Evolutionary conservation across 2,329 filamentous ascomycete genomes (phyloP).

Genomic region (Claviceps paspali): DNA sequence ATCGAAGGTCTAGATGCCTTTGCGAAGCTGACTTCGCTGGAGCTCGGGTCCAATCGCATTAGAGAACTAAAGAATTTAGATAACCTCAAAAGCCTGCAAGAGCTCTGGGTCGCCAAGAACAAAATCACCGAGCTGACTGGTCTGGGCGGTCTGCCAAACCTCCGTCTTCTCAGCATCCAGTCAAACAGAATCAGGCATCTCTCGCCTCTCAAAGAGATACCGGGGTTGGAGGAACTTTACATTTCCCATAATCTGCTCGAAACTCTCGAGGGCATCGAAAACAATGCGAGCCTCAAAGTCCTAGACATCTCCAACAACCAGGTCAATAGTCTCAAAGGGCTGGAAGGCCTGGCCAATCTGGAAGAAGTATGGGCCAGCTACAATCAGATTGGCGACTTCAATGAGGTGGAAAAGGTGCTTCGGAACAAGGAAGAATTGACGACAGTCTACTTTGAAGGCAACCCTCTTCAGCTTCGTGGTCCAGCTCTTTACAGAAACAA

Average conservation of each 20-base stretch:
- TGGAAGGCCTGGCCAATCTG: slow-evolving; percentile 52
- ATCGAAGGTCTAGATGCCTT: slow-evolving; percentile 76
- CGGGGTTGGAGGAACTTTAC: slow-evolving; percentile 80
- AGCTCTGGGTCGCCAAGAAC: slow-evolving; percentile 93
- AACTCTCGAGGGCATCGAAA: slow-evolving; percentile 56
- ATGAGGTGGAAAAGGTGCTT: slow-evolving; percentile 66
- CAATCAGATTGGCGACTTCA: slow-evolving; percentile 66
- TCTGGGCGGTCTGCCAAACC: slow-evolving; percentile 57
- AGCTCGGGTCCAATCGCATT: slow-evolving; percentile 85
- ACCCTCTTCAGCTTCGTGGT: slow-evolving; percentile 64
- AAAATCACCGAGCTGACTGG: slow-evolving; percentile 78
- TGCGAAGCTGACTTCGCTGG: slow-evolving; percentile 62
- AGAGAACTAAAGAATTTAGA: slow-evolving; percentile 78
- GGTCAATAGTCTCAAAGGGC: slow-evolving; percentile 56
- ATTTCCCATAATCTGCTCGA: slow-evolving; percentile 88
- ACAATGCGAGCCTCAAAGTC: slow-evolving; percentile 52
- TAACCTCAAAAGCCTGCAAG: slow-evolving; percentile 58
- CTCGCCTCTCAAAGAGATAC: slow-evolving; percentile 56
- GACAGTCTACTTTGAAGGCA: slow-evolving; percentile 94
- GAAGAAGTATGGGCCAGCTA: slow-evolving; percentile 93
- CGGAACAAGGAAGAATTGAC: slow-evolving; percentile 63
- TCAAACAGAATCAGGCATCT: slow-evolving; percentile 81
- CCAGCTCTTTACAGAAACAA: slow-evolving; percentile 93
- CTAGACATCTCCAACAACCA: slow-evolving; percentile 86
- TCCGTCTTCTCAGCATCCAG: slow-evolving; percentile 85